Base-by-base conservation (phyloP, 208 protist species). In the Phytomonas serpens region DNA sequence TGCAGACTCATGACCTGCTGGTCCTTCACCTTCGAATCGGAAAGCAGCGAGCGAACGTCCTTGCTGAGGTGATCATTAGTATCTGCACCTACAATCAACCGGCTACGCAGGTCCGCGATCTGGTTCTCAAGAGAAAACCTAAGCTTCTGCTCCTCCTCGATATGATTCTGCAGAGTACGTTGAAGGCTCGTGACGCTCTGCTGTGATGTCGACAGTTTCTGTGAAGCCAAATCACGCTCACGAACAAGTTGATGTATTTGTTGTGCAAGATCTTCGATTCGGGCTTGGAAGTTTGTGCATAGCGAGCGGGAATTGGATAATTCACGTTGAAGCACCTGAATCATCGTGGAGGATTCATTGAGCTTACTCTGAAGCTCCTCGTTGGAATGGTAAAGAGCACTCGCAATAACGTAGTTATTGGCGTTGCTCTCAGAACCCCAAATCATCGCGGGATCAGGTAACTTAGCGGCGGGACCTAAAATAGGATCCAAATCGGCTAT, bases 371-470 rank as follows among this genome's bases (percentile, higher is more conserved):
- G 92, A 62, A 97, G 76, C 73, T 94, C 83, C 81, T 93, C 88
- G 77, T 94, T 97, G 36, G 89, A 83, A 71, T 93, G 83, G 75
- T 93, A 93, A 32, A 97, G 82, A 16, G 87, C 89, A 57, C 80
- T 90, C 6, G 89, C 87, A 27, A 85, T 84, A n/a, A 93, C 82
- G 62, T 90, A 93, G 68, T 89, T 88, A 61, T 90, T 85, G 27
- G 91, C 68, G 68, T 82, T 90, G 64, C 81, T 84, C 68, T 97
- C 92, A 38, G 84, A 85, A 13, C 92, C 92, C 89, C 92, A 97
- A 47, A 97, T 82, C 86, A 97, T 89, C 1, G 85, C 77, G 0
- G 89, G 92, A 71, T 97, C 92, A 1, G 92, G 92, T 38, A 88
- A 78, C 30, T 76, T 68, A 34, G 78, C 47, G 27, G 61, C 77